Base-by-base conservation (phyloP, 345 rosid genomes). In the Bruguiera parviflora region DNA sequence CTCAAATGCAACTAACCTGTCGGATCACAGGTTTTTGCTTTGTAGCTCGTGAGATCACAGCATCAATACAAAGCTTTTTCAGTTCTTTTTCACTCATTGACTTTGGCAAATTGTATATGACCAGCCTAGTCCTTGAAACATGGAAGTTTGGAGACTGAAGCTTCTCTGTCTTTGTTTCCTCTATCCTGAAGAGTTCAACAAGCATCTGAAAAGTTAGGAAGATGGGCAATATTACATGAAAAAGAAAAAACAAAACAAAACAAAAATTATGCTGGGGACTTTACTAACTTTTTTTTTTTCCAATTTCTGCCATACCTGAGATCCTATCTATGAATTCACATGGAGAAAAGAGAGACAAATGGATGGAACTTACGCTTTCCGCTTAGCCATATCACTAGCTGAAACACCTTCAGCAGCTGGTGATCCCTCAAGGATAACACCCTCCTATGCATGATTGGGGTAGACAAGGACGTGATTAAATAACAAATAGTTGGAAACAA, bases 141-240 rank as follows among this genome's bases (percentile, higher is more conserved):
- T 90, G 99, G 67, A 90, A 92, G 74, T 95, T 95, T 7, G 93
- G 99, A 70, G 99, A 95, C 70, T 78, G 84, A 71, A 95, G 99
- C 84, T 87, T 95, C 24, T 82, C 83, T 84, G 69, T 84, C 89
- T 89, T 95, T 77, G 83, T 88, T 84, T 87, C 92, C 46, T 90
- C 88, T 79, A 95, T 76, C 78, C 99, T 95, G 91, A 72, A 81
- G 53, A 18, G 53, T 51, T 11, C 33, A 59, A 67, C 60, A 46
- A 61, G 66, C 43, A 64, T 71, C 19, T 49, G 11, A 69, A 49
- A 53, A 25, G 51, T 31, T 18, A 20, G 11, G 9, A 53, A 69
- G 29, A 64, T 35, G 20, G n/a, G 22, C 47, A 22, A 53, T 43
- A 60, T 13, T 19, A 61, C 58, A 9, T 56, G 51, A 20, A 53